phyloP scores from a whole-genome alignment of 2,329 filamentous ascomycete species.

The Colletotrichum orbiculare region DNA sequence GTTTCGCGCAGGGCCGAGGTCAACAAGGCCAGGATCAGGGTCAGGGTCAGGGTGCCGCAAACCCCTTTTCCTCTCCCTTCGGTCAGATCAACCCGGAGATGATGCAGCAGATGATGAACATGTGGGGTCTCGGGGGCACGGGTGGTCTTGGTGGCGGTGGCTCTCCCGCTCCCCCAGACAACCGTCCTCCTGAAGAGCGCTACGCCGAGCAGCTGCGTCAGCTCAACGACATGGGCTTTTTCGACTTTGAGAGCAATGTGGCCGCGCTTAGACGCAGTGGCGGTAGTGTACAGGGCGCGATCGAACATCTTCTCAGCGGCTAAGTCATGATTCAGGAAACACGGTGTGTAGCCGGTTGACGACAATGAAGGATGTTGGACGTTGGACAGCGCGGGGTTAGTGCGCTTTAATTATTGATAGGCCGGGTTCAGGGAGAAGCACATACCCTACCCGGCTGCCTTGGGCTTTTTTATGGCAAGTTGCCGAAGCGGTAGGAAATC shows the following conservation, averaged over 20 bases:
- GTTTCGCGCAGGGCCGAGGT: constrained; percentile 46
- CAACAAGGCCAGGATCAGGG: constrained; percentile 41
- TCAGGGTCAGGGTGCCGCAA: constrained; percentile 43
- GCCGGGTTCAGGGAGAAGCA: constrained; percentile 18
- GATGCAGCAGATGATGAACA: constrained; percentile 65
- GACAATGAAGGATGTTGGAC: neutral
- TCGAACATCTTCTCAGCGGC: constrained; percentile 75
- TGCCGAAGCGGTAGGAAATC: constrained; percentile 22
- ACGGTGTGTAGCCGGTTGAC: neutral
- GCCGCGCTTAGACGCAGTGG: constrained; percentile 88
- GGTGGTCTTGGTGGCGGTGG: constrained; percentile 45
- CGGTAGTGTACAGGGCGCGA: constrained; percentile 92
- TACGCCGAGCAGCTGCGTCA: constrained; percentile 92
- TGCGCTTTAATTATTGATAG: constrained; percentile 27
- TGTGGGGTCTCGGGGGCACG: constrained; percentile 56
- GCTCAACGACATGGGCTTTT: constrained; percentile 99
- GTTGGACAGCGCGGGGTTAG: neutral
- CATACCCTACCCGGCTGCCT: constrained; percentile 31
- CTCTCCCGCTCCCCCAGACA: constrained; percentile 74
- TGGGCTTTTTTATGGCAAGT: constrained; percentile 32
- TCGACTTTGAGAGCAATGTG: constrained; percentile 93
- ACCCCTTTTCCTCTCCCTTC: constrained; percentile 58
- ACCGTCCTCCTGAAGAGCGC: constrained; percentile 89
- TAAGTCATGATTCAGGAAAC: constrained; percentile 14
- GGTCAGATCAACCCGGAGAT: constrained; percentile 61